Conservation (phyloP, 2,329 filamentous ascomycete genomes). For the Xylariaceae sp. region DNA sequence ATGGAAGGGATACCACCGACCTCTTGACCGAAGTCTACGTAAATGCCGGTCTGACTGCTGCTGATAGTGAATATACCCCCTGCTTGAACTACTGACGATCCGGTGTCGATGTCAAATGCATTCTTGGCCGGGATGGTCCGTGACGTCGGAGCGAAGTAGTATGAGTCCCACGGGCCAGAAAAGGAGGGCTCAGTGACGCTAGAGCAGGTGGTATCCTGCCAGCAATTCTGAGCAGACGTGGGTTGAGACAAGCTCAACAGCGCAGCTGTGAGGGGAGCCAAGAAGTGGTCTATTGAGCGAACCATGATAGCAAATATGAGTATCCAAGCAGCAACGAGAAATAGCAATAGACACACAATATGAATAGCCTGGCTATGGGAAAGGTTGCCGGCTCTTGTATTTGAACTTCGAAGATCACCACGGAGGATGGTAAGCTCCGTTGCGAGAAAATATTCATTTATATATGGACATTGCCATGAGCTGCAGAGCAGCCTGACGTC, state of each 20-base stretch:
- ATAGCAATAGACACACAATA: neutral
- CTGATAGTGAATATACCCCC: conserved; percentile 12
- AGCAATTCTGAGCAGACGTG: conserved; percentile 39
- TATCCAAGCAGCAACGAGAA: neutral
- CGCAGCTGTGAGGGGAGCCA: conserved; percentile 4
- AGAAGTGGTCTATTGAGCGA: conserved; percentile 1
- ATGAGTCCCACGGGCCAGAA: conserved; percentile 53
- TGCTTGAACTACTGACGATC: conserved; percentile 13
- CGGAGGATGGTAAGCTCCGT: too few species aligned
- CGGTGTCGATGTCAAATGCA: conserved; percentile 30
- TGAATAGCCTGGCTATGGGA: too few species aligned
- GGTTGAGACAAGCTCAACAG: conserved; percentile 5
- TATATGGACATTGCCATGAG: too few species aligned
- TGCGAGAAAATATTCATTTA: too few species aligned
- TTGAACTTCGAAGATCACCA: too few species aligned
- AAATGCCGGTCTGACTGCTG: conserved; percentile 15
- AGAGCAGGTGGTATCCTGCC: conserved; percentile 52
- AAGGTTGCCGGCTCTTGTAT: too few species aligned
- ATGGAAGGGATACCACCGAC: conserved; percentile 28
- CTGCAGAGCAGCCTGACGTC: too few species aligned
- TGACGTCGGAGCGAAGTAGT: conserved; percentile 53
- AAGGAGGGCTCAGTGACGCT: conserved; percentile 48
- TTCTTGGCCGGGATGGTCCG: conserved; percentile 45
- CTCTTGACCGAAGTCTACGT: conserved; percentile 28
- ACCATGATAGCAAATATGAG: conserved; percentile 14